Evolutionary conservation across 2,329 filamentous ascomycete species (phyloP).

Genomic region (Paraconiothyrium sp.): DNA sequence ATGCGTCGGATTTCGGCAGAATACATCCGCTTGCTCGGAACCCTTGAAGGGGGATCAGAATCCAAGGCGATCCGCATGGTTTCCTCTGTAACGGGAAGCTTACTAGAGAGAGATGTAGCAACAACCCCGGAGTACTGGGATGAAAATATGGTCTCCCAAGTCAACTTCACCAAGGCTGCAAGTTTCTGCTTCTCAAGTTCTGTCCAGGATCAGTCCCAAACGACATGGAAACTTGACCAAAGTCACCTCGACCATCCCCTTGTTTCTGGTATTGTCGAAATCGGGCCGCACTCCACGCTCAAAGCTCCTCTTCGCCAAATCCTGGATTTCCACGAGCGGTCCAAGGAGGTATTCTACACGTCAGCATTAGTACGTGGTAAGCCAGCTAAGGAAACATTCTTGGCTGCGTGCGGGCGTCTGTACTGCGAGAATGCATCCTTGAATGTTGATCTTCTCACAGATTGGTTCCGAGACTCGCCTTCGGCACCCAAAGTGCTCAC

Average conservation of each 20-base stretch:
- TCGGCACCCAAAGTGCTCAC: too few relatives aligned
- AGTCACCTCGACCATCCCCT: neutral
- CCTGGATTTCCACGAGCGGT: neutral
- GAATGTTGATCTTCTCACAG: neutral
- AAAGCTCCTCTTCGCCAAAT: neutral
- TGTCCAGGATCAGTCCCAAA: neutral
- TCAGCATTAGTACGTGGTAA: neutral
- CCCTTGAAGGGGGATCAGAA: neutral
- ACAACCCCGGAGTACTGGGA: neutral
- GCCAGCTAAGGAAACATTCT: neutral
- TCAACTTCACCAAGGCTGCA: neutral
- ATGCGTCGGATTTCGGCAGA: conserved; percentile 35
- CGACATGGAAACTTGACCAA: conserved; percentile 1
- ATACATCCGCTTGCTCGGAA: conserved; percentile 9
- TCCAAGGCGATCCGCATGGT: neutral
- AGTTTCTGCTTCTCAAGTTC: neutral
- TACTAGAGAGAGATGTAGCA: neutral
- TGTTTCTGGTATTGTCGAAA: neutral
- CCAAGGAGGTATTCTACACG: neutral
- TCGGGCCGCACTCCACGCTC: neutral
- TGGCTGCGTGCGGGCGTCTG: neutral
- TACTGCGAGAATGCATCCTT: neutral
- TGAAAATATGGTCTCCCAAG: neutral
- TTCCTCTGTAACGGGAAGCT: neutral
- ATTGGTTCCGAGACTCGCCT: too few relatives aligned